Evolutionary conservation across 305 asterid species (phyloP).

Genomic region (Plantago lanceolata): DNA sequence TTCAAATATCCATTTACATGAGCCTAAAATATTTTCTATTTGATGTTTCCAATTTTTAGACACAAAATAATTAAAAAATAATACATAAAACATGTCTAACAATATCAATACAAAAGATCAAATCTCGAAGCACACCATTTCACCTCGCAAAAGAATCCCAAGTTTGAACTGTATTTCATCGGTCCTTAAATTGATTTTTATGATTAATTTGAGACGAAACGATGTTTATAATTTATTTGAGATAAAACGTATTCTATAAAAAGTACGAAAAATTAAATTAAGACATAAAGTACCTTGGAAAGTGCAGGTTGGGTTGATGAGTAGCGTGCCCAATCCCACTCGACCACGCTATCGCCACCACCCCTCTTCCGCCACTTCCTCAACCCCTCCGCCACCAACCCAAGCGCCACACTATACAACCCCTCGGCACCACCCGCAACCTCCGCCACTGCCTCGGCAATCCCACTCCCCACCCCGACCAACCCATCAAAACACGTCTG

Average conservation of each 20-base stretch:
- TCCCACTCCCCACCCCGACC: constrained; percentile 7
- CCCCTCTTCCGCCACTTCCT: neutral
- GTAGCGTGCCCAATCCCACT: neutral
- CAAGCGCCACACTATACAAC: constrained; percentile 15
- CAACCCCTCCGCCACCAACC: constrained; percentile 2
- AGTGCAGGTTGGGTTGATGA: neutral
- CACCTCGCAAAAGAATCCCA: too few species aligned
- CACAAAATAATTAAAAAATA: too few species aligned
- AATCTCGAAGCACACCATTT: too few species aligned
- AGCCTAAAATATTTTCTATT: neutral
- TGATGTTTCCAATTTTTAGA: neutral
- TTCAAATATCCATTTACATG: neutral
- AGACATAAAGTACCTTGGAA: neutral
- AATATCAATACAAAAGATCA: too few species aligned
- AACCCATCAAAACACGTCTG: constrained; percentile 13
- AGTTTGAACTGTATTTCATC: too few species aligned
- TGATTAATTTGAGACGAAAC: too few species aligned
- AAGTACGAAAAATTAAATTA: neutral
- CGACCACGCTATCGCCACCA: neutral
- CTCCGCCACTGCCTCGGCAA: neutral
- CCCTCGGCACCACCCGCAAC: constrained; percentile 2
- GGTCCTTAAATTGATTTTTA: too few species aligned
- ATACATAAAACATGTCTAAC: neutral
- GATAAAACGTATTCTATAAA: neutral
- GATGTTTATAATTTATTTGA: too few species aligned